These are phyloP conservation scores for Sporisorium reilianum DNA, from an alignment of 1,284 basidiomycete species.

Conservation along the genomic window DNA sequence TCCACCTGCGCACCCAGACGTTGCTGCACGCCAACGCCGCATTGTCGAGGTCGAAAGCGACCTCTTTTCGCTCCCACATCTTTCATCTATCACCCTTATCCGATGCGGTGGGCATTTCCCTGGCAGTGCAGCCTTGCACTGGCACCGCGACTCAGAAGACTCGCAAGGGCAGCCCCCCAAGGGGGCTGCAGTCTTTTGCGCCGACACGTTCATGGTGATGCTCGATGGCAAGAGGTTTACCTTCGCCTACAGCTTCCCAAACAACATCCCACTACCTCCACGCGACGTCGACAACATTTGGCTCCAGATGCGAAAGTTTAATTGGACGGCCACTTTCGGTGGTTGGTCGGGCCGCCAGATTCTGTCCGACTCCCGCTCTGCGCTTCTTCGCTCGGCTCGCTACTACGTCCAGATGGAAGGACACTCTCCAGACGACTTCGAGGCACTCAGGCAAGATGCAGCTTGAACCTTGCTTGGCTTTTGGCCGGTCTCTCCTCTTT, in stretches of 20 bases:
- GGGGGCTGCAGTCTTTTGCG: constrained; percentile 33
- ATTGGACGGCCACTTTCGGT: constrained; percentile 38
- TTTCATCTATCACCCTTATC: constrained; percentile 22
- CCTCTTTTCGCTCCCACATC: constrained; percentile 18
- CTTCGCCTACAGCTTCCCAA: constrained; percentile 38
- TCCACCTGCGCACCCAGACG: constrained; percentile 16
- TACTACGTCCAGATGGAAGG: constrained; percentile 40
- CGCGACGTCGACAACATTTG: constrained; percentile 40
- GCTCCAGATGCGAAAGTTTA: constrained; percentile 32
- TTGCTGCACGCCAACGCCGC: constrained; percentile 22
- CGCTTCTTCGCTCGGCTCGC: constrained; percentile 30
- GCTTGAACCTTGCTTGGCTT: constrained; percentile 4
- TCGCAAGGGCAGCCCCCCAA: not conserved
- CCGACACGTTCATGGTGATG: constrained; percentile 38
- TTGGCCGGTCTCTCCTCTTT: not conserved
- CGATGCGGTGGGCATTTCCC: constrained; percentile 43
- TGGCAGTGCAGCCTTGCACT: constrained; percentile 21
- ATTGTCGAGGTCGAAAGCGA: constrained; percentile 23
- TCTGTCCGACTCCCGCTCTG: constrained; percentile 27
- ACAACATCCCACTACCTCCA: constrained; percentile 44
- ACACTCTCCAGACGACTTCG: constrained; percentile 23
- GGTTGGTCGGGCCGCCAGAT: constrained; percentile 38
- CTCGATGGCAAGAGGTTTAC: constrained; percentile 30
- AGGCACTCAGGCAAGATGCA: constrained; percentile 16
- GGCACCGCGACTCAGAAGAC: constrained; percentile 28